phyloP scores from a whole-genome alignment of 148 eudicot species.

The Pharnaceum exiguum region DNA sequence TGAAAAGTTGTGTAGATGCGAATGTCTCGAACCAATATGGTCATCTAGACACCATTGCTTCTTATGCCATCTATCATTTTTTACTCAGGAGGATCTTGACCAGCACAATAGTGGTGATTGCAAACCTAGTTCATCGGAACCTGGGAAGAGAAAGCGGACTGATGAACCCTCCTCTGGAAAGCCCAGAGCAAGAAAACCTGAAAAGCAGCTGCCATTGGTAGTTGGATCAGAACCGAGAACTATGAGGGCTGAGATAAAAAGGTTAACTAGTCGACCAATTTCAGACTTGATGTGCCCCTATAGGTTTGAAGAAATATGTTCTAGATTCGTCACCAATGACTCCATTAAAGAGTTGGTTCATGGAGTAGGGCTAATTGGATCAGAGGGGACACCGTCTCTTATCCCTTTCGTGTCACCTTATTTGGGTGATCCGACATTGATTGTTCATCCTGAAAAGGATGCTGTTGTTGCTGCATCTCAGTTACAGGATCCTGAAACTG shows the following conservation, averaged over 20 bases:
- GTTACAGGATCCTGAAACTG: slow-evolving; percentile 22
- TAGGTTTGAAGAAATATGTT: slow-evolving; percentile 44
- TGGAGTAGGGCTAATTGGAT: slow-evolving; percentile 56
- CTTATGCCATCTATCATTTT: slow-evolving; percentile 50
- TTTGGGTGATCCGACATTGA: slow-evolving; percentile 36
- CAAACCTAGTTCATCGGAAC: slow-evolving; percentile 17
- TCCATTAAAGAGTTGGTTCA: slow-evolving; percentile 53
- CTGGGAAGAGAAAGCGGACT: slow-evolving; percentile 27
- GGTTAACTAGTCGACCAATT: slow-evolving; percentile 21
- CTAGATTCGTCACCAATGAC: slow-evolving; percentile 46
- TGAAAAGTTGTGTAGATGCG: slow-evolving; percentile 45
- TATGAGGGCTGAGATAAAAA: slow-evolving; percentile 22
- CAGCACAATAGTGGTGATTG: slow-evolving; percentile 40
- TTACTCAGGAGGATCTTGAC: slow-evolving; percentile 34
- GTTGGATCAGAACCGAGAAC: slow-evolving; percentile 17
- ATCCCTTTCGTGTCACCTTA: slow-evolving; percentile 37
- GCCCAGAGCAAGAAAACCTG: slow-evolving; percentile 16
- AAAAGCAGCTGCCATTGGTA: slow-evolving; percentile 7
- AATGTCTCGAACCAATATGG: slow-evolving; percentile 64
- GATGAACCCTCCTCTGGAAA: slow-evolving; percentile 20
- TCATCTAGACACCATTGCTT: slow-evolving; percentile 49
- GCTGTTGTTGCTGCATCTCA: slow-evolving; percentile 5
- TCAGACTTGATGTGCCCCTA: slow-evolving; percentile 40
- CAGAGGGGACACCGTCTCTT: slow-evolving; percentile 50
- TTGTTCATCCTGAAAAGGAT: slow-evolving; percentile 20